These are phyloP conservation scores for Volvox reticuliferus DNA, from an alignment of 139 green algal genomes.

Conservation along the genomic window DNA sequence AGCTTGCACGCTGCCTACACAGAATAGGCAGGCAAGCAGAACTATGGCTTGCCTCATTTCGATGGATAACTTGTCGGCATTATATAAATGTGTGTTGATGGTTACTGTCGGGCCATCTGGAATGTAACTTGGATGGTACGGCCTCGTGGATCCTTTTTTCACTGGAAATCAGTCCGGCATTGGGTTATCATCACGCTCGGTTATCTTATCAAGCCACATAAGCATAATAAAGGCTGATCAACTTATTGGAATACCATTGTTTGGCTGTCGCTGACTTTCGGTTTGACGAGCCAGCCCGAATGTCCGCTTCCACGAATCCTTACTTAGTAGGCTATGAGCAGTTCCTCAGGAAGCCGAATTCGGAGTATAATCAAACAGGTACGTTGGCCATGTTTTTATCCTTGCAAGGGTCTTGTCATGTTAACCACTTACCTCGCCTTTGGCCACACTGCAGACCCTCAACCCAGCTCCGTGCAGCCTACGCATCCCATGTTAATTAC, in stretches of 20 bases:
- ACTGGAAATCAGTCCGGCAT: no score
- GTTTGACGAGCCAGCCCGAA: neutral
- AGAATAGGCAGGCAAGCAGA: neutral
- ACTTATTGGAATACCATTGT: neutral
- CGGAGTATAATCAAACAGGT: neutral
- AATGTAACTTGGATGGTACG: no score
- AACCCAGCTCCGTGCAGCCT: neutral
- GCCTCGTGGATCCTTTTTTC: no score
- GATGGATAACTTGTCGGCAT: neutral
- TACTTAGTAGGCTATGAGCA: conserved; percentile 15
- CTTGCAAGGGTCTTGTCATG: neutral
- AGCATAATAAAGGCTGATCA: no score
- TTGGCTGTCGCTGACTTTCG: conserved; percentile 9
- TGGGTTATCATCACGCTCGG: no score
- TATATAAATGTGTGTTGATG: no score
- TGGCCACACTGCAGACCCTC: no score
- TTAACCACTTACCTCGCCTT: no score
- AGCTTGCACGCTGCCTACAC: neutral
- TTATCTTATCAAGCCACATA: no score
- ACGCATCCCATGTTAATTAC: neutral
- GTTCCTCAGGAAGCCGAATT: neutral
- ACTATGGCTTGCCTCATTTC: neutral
- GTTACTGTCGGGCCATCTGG: no score
- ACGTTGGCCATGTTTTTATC: neutral
- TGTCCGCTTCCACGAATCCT: conserved; percentile 1